Percentiles rank a stretch among this genome's conserved stretches.
Conservation (phyloP, 306 rosid genomes). For the Vigna trinervia region DNA sequence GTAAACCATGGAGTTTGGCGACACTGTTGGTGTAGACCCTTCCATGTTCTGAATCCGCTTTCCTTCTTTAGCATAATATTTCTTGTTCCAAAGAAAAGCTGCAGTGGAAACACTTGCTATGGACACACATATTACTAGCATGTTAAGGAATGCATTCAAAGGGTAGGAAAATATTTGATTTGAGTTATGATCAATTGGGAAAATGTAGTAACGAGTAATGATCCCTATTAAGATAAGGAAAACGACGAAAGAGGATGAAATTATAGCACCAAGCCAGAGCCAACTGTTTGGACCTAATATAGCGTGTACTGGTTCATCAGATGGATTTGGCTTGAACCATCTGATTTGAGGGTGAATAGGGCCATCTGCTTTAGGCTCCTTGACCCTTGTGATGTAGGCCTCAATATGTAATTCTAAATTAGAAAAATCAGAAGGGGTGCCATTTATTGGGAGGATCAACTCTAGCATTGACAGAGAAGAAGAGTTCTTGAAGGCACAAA, state of each 20-base stretch:
- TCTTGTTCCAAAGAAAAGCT: conserved; percentile 61
- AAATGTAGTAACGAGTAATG: conserved; percentile 63
- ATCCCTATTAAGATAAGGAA: conserved; percentile 63
- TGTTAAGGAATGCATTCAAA: conserved; percentile 47
- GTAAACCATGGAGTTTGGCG: conserved; percentile 50
- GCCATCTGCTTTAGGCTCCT: conserved; percentile 39
- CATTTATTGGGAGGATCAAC: conserved; percentile 63
- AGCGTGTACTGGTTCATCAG: conserved; percentile 60
- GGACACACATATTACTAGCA: conserved; percentile 61
- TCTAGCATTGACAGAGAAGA: conserved; percentile 66
- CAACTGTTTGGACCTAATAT: conserved; percentile 67
- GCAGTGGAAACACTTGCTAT: conserved; percentile 51
- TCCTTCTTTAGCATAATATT: conserved; percentile 40
- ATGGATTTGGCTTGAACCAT: conserved; percentile 61
- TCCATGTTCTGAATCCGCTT: conserved; percentile 61
- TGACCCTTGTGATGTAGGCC: conserved; percentile 71
- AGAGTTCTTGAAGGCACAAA: conserved; percentile 62
- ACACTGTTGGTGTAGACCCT: conserved; percentile 50
- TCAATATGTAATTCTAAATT: conserved; percentile 63
- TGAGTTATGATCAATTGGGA: conserved; percentile 70
- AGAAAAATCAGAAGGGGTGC: conserved; percentile 50
- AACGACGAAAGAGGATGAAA: conserved; percentile 63
- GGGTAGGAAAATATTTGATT: conserved; percentile 51
- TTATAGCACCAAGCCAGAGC: conserved; percentile 79
- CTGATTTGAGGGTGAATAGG: conserved; percentile 34